Base-by-base conservation (phyloP, 2,329 filamentous ascomycete species). In the Pseudopithomyces chartarum region DNA sequence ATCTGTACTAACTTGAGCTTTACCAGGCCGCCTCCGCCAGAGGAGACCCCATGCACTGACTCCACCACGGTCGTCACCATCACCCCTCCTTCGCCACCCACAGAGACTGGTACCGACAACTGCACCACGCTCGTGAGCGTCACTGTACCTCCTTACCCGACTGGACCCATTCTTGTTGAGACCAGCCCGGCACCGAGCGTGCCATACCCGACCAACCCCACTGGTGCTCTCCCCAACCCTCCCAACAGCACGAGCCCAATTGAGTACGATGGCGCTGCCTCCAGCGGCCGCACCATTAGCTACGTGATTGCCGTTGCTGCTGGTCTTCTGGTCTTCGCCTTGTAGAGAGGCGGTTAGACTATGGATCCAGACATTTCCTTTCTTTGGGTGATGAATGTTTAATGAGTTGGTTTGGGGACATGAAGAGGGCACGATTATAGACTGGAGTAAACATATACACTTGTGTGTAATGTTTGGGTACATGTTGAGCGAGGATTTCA, bases 231-330 rank as follows among this genome's bases (percentile, higher is more conserved):
- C 20, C 58, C 67, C 8, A 56, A 51, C 20, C 61, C 61, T 13
- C 55, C 56, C 15, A 73, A 70, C 55, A 57, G 59, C 2, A 68
- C 69, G 1, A 49, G 54, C 15, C 63, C 68, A 4, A 53, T 63
- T 17, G 23, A 71, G 43, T 73, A 73, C 57, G 67, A 67, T 17
- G 70, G 70, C 6, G 71, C 72, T 1, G 63, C 54, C 50, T 58
- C 57, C 8, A 61, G 8, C 8, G 26, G 63, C 58, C 66, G 63
- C 57, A 63, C 62, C n/a, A 59, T 62, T 17, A 56, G 56, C 17
- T 57, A 64, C 10, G 23, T 73, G 32, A 47, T 68, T 10, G 66
- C 62, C 48, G 60, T 64, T 12, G 56, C 67, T 15, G 63, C 61
- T 11, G 71, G 64, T 52, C 61, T 64, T 2, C 58, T 64, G 20